These are phyloP conservation scores for Jaenimonas drosophilae DNA, from an alignment of 208 protist genomes.

Conservation along the genomic window DNA sequence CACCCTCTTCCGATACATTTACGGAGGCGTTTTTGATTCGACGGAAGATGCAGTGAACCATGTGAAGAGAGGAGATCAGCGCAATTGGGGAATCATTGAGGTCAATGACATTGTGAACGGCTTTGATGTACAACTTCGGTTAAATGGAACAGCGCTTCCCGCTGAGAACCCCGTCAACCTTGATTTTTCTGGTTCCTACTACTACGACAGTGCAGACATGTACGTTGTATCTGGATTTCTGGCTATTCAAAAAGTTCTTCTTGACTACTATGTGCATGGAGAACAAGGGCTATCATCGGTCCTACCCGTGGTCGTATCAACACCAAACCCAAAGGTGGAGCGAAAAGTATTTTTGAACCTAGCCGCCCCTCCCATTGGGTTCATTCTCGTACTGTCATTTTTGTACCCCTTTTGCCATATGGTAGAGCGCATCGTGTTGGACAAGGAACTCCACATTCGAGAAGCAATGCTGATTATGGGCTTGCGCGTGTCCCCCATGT, in stretches of 20 bases:
- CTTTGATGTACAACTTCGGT: constrained; percentile 56
- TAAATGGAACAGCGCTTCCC: constrained; percentile 48
- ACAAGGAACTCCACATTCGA: constrained; percentile 80
- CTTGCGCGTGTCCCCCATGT: constrained; percentile 44
- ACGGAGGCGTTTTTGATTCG: constrained; percentile 52
- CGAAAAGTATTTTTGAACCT: too few species aligned
- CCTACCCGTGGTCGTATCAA: too few species aligned
- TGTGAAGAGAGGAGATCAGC: not conserved
- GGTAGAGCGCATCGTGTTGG: constrained; percentile 68
- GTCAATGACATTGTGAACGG: constrained; percentile 6
- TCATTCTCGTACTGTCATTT: constrained; percentile 68
- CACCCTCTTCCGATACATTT: constrained; percentile 33
- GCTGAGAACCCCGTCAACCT: not conserved
- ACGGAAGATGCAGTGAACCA: constrained; percentile 27
- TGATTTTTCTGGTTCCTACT: constrained; percentile 27
- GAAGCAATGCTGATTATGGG: constrained; percentile 87
- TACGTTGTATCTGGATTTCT: constrained; percentile 67
- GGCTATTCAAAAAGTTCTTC: constrained; percentile 48
- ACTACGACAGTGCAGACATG: constrained; percentile 44
- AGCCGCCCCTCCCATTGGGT: not conserved
- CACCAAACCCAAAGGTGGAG: too few species aligned
- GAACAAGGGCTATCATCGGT: too few species aligned
- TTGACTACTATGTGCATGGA: constrained; percentile 27
- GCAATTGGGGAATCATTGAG: constrained; percentile 29
- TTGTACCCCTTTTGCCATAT: constrained; percentile 70